Conservation (phyloP, 345 rosid genomes). For the Salix suchowensis region DNA sequence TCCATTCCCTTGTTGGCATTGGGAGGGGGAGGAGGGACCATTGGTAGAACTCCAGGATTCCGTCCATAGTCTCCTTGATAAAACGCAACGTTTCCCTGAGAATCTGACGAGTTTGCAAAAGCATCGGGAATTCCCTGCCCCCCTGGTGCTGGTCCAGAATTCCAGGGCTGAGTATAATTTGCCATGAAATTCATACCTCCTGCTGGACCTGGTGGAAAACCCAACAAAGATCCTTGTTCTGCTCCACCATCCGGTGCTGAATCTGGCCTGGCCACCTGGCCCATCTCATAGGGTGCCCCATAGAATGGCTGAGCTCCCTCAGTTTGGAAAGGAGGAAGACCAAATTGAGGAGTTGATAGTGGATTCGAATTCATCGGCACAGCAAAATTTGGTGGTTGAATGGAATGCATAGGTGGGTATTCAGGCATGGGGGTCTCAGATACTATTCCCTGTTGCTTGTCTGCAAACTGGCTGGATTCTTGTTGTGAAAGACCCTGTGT, state of each 20-base stretch:
- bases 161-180: conserved; percentile 71
- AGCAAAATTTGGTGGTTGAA: conserved; percentile 60
- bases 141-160: conserved; percentile 37
- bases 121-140: conserved; percentile 43
- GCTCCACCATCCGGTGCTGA: conserved; percentile 51
- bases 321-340: conserved; percentile 50
- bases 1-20: conserved; percentile 40
- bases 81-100: conserved; percentile 37
- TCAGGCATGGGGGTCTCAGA: conserved; percentile 54
- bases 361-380: conserved; percentile 62
- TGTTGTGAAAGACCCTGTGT: conserved; percentile 32
- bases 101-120: conserved; percentile 34
- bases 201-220: conserved; percentile 58
- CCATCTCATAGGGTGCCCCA: conserved; percentile 49
- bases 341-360: conserved; percentile 50
- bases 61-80: conserved; percentile 60
- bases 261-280: conserved; percentile 38
- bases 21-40: conserved; percentile 37
- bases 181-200: conserved; percentile 45
- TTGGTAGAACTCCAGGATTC: conserved; percentile 35
- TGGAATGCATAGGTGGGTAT: conserved; percentile 56
- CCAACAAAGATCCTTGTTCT: conserved; percentile 69
- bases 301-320: conserved; percentile 73
- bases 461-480: conserved; percentile 49
- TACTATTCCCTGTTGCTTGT: conserved; percentile 45